Evolutionary conservation across 129 eudicot genomes (phyloP), one percentile per base, ranked within the genome.

Genomic region (Escallonia herrerae): DNA sequence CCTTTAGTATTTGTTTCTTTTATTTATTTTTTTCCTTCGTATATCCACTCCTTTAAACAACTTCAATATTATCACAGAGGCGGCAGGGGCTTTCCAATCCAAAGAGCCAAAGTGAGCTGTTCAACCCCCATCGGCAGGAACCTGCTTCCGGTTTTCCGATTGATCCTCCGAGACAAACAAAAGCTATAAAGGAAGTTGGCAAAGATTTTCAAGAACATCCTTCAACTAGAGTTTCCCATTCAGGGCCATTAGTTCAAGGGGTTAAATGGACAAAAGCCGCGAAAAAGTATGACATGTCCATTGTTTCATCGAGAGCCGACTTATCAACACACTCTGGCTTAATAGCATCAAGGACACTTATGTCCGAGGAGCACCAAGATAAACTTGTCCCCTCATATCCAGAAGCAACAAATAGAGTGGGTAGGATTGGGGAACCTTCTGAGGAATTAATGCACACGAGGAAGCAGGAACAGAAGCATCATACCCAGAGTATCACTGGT

Each of bases 221-320:
- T 41, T 77, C 75, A 12, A 68, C 67, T 67, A 80, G 82, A 74
- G 77, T 65, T 37, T 74, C 89, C 13, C 60, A 82, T 77, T 91
- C 97, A 3, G 97, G 95, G 48, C 97, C 97, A 53, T 66, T 87
- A 63, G 80, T 58, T 65, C 79, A 77, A 8, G 84, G 80, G 48
- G 63, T 15, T 40, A 62, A 65, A 13, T 80, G 80, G 89, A 48
- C 77, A 71, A 73, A 68, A 22, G 39, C 74, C 5, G 77, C 65
- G 48, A 82, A 76, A 71, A 80, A 80, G 45, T 50, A 70, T 75
- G 88, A 83, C 15, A 42, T 49, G 11, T 39, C 74, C 39, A 44
- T 58, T 49, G 52, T 15, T 70, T 63, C 84, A 58, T 63, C 72
- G n/a, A 60, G 78, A 67, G 68, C 73, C 7, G 60, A 79, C 37